Base-by-base conservation (phyloP, 108 stramenopile genomes). In the Aurantiochytrium sp. region DNA sequence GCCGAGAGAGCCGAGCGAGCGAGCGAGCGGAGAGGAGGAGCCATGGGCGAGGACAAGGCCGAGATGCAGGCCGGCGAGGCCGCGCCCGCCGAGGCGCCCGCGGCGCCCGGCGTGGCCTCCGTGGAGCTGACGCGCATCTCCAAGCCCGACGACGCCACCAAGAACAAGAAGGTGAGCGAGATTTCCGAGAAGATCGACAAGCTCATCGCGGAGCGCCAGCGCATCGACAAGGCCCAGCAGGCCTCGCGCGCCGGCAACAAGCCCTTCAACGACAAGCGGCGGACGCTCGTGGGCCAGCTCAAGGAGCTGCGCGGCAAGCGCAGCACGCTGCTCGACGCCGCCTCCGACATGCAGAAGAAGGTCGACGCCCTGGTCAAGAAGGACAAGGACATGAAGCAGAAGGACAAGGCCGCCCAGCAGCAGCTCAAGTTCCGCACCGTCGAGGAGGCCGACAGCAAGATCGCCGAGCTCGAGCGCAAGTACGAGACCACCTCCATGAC, bases 401-500 rank as follows among this genome's bases (percentile, higher is more conserved):
- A 34, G n/a, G 55, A 34, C 24, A 87, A 87, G 87, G 45, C 52
- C 88, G 19, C 68, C 10, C 32, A 30, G 32, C 59, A 65, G 59
- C 59, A 88, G 52, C 92, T 97, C 85, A 95, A 95, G 88, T 98
- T 95, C 88, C 90, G 85, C 37, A 92, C 90, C 12, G 87, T 95
- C 27, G 94, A 91, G 87, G 96, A 96, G 22, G 97, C 97, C 88
- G 96, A 98, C 39, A 90, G 90, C 68, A 95, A 95, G 91, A 95
- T 98, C 85, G 87, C 91, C 53, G 94, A 93, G 69, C 91, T 97
- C 68, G 91, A 96, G 87, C 86, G 89, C 53, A 91, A 52, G 53
- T 97, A 98, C 91, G 96, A 96, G 90, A 97, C 97, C 22, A 95
- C 95, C 41, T 95, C 96, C 89, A 98, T 98, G 98, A 92, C 92